Evolutionary conservation across 73 alveolate genomes (phyloP).

Genomic region (Paramecium sexaurelia): DNA sequence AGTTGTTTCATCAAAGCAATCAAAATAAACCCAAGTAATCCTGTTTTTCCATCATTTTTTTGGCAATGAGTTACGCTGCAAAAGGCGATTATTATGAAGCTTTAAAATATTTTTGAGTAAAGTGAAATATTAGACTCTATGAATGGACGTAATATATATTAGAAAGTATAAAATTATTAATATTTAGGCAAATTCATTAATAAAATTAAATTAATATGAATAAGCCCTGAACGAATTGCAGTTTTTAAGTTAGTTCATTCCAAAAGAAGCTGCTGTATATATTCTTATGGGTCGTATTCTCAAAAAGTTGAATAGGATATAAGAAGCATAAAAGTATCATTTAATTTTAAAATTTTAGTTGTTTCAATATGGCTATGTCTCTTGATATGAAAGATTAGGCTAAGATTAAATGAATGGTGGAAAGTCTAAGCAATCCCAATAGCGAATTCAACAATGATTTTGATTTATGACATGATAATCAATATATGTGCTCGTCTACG

Average conservation of each 20-base stretch:
- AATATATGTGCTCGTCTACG: slow-evolving; percentile 39
- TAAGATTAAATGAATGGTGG: slow-evolving; percentile 23
- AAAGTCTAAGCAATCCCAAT: slow-evolving; percentile 1
- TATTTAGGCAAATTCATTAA: slow-evolving; percentile 82
- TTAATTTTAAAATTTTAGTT: neutral
- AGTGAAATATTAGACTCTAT: slow-evolving; percentile 85
- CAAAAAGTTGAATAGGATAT: slow-evolving; percentile 81
- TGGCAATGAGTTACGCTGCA: slow-evolving; percentile 91
- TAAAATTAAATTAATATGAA: slow-evolving; percentile 81
- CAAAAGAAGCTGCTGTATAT: slow-evolving; percentile 94
- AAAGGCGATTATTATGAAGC: slow-evolving; percentile 83
- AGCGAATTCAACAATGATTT: slow-evolving; percentile 54
- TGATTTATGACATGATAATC: slow-evolving; percentile 52
- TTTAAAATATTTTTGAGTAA: slow-evolving; percentile 79
- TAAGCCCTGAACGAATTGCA: slow-evolving; percentile 87
- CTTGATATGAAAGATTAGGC: slow-evolving; percentile 42
- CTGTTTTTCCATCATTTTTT: slow-evolving; percentile 89
- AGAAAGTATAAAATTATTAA: slow-evolving; percentile 65
- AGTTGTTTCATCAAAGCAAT: slow-evolving; percentile 81
- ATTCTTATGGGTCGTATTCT: slow-evolving; percentile 90
- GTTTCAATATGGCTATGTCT: slow-evolving; percentile 44
- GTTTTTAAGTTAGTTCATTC: slow-evolving; percentile 80
- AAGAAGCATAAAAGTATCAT: slow-evolving; percentile 85
- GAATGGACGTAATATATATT: slow-evolving; percentile 87
- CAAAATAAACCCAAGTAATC: slow-evolving; percentile 84